Percentiles rank a stretch among this genome's conserved stretches.
phyloP scores from a whole-genome alignment of 2,329 filamentous ascomycete genomes.

The Elsinoe necatrix region DNA sequence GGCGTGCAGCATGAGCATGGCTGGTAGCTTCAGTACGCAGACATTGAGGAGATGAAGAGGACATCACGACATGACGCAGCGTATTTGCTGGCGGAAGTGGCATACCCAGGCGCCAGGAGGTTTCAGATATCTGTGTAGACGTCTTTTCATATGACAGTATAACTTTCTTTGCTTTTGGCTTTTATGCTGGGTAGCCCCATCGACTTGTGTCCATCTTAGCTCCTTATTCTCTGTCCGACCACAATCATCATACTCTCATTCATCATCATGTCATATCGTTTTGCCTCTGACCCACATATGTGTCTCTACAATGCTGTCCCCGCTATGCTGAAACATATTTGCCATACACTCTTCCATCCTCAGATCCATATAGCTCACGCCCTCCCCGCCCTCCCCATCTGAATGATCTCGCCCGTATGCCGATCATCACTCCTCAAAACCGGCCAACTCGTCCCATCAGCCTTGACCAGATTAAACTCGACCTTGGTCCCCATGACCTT shows the following conservation, averaged over 20 bases:
- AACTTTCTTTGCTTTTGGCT: neutral
- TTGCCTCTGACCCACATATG: neutral
- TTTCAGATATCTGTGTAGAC: conserved; percentile 4
- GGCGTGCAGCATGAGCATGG: neutral
- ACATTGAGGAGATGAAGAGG: neutral
- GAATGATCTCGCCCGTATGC: conserved; percentile 70
- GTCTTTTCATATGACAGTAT: neutral
- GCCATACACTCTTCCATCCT: neutral
- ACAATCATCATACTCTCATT: neutral
- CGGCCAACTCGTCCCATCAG: conserved; percentile 73
- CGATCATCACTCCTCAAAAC: conserved; percentile 72
- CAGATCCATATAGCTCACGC: too few relatives aligned
- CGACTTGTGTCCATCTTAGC: too few relatives aligned
- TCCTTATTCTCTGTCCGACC: too few relatives aligned
- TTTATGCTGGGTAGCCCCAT: too few relatives aligned
- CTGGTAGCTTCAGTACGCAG: neutral
- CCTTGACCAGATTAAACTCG: conserved; percentile 66
- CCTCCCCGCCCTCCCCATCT: conserved; percentile 71
- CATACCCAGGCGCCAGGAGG: conserved; percentile 7
- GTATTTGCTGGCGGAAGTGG: conserved; percentile 8
- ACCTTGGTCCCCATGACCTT: conserved; percentile 85
- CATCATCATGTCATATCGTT: neutral
- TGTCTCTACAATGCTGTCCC: too few relatives aligned
- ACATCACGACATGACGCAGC: conserved; percentile 13
- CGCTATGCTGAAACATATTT: neutral